Evolutionary conservation across 371 early-diverging fungal genomes (phyloP).

Genomic region (Mycotypha africana): DNA sequence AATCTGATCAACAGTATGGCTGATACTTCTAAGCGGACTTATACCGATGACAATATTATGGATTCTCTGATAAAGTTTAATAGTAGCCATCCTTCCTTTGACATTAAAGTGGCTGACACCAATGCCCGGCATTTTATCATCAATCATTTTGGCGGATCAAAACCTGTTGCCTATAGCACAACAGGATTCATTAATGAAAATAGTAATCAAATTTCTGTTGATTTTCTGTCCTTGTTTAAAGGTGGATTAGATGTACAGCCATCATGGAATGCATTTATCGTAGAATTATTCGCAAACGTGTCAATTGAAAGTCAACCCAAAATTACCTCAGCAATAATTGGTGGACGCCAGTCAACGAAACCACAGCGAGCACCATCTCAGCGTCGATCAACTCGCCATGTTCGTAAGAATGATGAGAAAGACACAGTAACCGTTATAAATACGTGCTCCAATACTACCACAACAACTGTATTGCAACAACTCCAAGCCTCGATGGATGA

Average conservation of each 20-base stretch:
- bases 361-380: conserved; percentile 47
- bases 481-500: conserved; percentile 73
- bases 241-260: conserved; percentile 45
- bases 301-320: conserved; percentile 56
- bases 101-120: conserved; percentile 33
- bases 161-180: conserved; percentile 65
- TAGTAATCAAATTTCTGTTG: conserved; percentile 65
- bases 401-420: conserved; percentile 7
- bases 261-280: conserved; percentile 48
- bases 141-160: conserved; percentile 68
- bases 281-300: conserved; percentile 42
- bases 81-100: conserved; percentile 39
- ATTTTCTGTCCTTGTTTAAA: conserved; percentile 82
- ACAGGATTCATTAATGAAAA: conserved; percentile 72
- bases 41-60: conserved; percentile 36
- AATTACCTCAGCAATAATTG: conserved; percentile 46
- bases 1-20: conserved; percentile 50
- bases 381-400: conserved; percentile 23
- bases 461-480: conserved; percentile 43
- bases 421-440: no score
- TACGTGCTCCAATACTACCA: neutral
- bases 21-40: conserved; percentile 28
- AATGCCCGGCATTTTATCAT: conserved; percentile 62
- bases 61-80: conserved; percentile 42
- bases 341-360: conserved; percentile 48